Percentiles rank a stretch among this genome's conserved stretches.
These are phyloP conservation scores for Ophiostoma fasciatum DNA, from an alignment of 2,329 filamentous ascomycete species.

Conservation along the genomic window DNA sequence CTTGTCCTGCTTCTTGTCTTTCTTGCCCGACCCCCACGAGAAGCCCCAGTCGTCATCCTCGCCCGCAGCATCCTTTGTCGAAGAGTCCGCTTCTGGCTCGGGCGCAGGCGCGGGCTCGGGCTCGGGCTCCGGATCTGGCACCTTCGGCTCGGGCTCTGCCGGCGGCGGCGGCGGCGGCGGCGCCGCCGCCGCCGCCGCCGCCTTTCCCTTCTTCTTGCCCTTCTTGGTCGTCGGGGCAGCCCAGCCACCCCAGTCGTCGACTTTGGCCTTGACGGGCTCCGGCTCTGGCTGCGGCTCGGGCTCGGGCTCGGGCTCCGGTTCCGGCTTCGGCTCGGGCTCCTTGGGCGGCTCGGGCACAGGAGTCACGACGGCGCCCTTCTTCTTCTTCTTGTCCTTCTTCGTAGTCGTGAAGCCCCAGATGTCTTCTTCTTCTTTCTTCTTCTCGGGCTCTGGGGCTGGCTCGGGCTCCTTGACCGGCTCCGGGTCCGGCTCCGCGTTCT, in stretches of 20 bases:
- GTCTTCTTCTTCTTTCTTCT: constrained; percentile 3
- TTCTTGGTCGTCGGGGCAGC: constrained; percentile 12
- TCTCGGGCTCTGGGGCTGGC: constrained; percentile 3
- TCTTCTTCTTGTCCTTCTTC: constrained; percentile 15
- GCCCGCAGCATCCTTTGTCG: constrained; percentile 1
- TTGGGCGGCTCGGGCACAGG: constrained; percentile 6
- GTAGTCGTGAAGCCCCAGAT: constrained; percentile 7
- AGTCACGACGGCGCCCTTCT: constrained; percentile 10
- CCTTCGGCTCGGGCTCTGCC: constrained; percentile 4
- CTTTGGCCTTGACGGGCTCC: constrained; percentile 3
- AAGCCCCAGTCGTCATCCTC: constrained; percentile 28
- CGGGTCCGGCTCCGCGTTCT: constrained; percentile 4
- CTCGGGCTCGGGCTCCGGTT: constrained; percentile 7
- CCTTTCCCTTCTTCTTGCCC: constrained; percentile 14
- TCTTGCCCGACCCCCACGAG: constrained; percentile 25
- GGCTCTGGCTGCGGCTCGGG: no score
- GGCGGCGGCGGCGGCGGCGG: constrained; percentile 11
- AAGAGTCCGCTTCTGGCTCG: no score
- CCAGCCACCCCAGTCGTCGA: constrained; percentile 12
- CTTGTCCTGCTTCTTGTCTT: constrained; percentile 25
- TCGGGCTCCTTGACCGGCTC: constrained; percentile 7
- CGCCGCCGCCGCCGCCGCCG: no score
- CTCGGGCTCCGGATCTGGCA: constrained; percentile 3
- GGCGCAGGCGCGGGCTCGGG: constrained; percentile 1
- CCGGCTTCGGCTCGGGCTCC: constrained; percentile 7